Base-by-base conservation (phyloP, 2,329 filamentous ascomycete genomes). In the Pseudogymnoascus sp. region DNA sequence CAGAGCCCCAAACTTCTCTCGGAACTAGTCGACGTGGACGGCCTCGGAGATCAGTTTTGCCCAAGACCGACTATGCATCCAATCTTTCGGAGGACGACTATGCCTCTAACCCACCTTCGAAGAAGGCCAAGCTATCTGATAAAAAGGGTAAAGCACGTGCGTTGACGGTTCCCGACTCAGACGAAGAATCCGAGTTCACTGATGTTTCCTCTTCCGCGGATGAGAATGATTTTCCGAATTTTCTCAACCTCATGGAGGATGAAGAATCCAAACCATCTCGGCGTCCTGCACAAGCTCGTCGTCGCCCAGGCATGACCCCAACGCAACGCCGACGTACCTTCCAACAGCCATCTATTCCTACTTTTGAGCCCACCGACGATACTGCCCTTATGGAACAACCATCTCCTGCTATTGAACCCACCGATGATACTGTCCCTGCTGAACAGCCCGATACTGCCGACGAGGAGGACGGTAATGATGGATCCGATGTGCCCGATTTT, bases 321-420 rank as follows among this genome's bases (percentile, higher is more conserved):
- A 4, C 45, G 9, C 45, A 19, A n/a, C 45, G 45, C 25, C 45
- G 25, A 12, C 5, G 25, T 33, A 12, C 25, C 9, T 30, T 33
- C 25, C 45, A 33, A 19, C 45, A 33, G n/a, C n/a, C 45, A 33
- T 11, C 25, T 55, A 7, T 2, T 12, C 25, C 76, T n/a, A 72
- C 77, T n/a, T 9, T 75, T 0, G 75, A 77, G 12, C 66, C 64
- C 12, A 58, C 60, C 28, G 64, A 39, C 6, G 61, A 64, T 19
- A 68, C 64, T 55, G 28, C 64, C n/a, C 64, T 12, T 8, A 5
- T 49, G 28, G 14, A 28, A 49, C 22, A 28, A 2, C 9, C 45
- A 19, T 19, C 19, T 19, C 19, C 76, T n/a, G 72, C 77, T n/a
- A n/a, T 75, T 0, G 75, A 77, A 14, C 66, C 64, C 12, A 58